Percentiles rank a stretch among this genome's conserved stretches.
Evolutionary conservation across 768 basidiomycete species (phyloP).

Genomic region (Lactarius psammicola): DNA sequence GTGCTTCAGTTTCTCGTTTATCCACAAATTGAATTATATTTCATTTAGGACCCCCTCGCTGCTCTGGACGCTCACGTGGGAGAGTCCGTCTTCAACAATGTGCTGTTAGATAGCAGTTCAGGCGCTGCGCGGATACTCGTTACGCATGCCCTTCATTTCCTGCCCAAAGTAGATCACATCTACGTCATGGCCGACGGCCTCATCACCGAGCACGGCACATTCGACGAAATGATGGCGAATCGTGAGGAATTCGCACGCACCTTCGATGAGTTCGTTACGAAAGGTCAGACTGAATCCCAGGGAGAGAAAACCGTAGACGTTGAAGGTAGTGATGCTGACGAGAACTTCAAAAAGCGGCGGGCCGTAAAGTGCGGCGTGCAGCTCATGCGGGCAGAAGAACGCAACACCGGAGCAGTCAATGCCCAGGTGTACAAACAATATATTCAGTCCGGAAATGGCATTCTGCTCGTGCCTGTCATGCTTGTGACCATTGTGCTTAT

Average conservation of each 20-base stretch:
- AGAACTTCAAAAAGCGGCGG: conserved; percentile 39
- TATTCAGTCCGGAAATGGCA: conserved; percentile 65
- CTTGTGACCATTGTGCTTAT: conserved; percentile 57
- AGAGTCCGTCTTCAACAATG: conserved; percentile 81
- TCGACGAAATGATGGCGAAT: conserved; percentile 61
- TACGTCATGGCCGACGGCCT: conserved; percentile 73
- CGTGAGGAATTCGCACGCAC: conserved; percentile 56
- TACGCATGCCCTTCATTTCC: conserved; percentile 88
- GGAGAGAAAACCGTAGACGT: conserved; percentile 45
- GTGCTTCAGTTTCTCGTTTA: conserved; percentile 31
- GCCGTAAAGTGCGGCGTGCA: conserved; percentile 45
- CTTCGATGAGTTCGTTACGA: conserved; percentile 59
- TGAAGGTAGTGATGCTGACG: conserved; percentile 36
- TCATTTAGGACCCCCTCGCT: conserved; percentile 69
- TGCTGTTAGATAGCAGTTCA: conserved; percentile 59
- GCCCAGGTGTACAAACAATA: conserved; percentile 58
- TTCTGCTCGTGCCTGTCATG: conserved; percentile 62
- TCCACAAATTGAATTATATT: not conserved
- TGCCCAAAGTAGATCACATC: conserved; percentile 86
- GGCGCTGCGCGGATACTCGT: conserved; percentile 85
- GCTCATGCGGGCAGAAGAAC: conserved; percentile 83
- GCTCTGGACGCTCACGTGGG: conserved; percentile 93
- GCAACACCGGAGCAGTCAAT: conserved; percentile 71
- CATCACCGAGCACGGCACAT: conserved; percentile 80
- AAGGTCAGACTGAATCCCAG: conserved; percentile 49